These are phyloP conservation scores for Suhomyces faveliae DNA, from an alignment of 805 yeast species.

Conservation along the genomic window DNA sequence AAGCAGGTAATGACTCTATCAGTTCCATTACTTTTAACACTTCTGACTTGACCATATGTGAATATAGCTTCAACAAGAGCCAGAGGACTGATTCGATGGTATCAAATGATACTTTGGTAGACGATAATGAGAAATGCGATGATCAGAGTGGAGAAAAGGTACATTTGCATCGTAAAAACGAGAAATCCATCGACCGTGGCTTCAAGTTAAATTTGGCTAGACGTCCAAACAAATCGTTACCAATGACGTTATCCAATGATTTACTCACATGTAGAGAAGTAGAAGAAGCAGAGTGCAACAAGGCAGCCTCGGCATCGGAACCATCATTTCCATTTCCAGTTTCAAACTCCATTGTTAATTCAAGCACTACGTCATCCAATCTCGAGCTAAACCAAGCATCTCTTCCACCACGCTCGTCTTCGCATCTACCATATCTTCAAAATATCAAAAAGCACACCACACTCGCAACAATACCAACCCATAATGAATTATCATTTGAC, in stretches of 20 bases:
- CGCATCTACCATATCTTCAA: constrained; percentile 1
- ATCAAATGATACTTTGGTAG: constrained; percentile 35
- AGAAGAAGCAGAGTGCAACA: constrained; percentile 5
- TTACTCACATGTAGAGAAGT: constrained; percentile 2
- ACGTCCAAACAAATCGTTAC: constrained; percentile 10
- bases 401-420: neutral
- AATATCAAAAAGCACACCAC: constrained; percentile 18
- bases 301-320: constrained; percentile 21
- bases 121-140: constrained; percentile 12
- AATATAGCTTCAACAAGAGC: constrained; percentile 7
- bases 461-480: constrained; percentile 18
- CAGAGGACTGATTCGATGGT: constrained; percentile 17
- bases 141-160: neutral
- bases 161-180: neutral
- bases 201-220: constrained; percentile 14
- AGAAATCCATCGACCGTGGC: constrained; percentile 11
- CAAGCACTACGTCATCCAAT: neutral
- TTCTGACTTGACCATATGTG: constrained; percentile 21
- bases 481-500: constrained; percentile 15
- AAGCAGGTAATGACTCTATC: constrained; percentile 20
- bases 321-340: constrained; percentile 16
- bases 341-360: neutral
- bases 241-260: constrained; percentile 7
- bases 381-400: neutral
- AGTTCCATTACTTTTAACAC: constrained; percentile 30